Percentiles rank a stretch among this genome's conserved stretches.
phyloP scores from a whole-genome alignment of 228 moss, liverwort and hornwort species.

The Sphagnum fallax region DNA sequence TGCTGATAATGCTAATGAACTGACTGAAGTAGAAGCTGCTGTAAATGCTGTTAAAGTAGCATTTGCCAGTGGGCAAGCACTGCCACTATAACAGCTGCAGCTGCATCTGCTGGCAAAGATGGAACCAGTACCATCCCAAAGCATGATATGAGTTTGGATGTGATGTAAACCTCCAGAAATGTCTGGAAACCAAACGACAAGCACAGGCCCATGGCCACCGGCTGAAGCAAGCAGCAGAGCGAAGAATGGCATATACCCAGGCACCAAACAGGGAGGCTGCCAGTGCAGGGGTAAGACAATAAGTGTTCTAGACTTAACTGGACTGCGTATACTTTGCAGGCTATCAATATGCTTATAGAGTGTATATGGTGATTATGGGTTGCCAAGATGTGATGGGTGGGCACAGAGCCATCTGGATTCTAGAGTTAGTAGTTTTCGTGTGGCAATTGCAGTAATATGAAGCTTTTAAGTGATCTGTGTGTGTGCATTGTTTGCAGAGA shows the following conservation, averaged over 20 bases:
- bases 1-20: slow-evolving; percentile 82
- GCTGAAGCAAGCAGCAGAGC: slow-evolving; percentile 33
- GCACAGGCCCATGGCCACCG: slow-evolving; percentile 63
- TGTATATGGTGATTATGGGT: too few species aligned
- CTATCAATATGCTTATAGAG: too few species aligned
- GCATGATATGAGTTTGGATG: slow-evolving; percentile 89
- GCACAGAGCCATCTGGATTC: too few species aligned
- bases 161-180: slow-evolving; percentile 88
- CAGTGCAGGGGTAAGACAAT: slow-evolving; percentile 32
- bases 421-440: too few species aligned
- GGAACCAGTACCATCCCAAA: slow-evolving; percentile 54
- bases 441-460: too few species aligned
- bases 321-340: too few species aligned
- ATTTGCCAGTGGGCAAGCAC: slow-evolving; percentile 73
- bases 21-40: slow-evolving; percentile 81
- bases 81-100: slow-evolving; percentile 55
- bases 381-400: too few species aligned
- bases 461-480: too few species aligned
- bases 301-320: too few species aligned
- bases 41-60: slow-evolving; percentile 73
- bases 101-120: slow-evolving; percentile 38
- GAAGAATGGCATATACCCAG: slow-evolving; percentile 13
- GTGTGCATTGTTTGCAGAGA: slow-evolving; percentile 15
- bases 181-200: slow-evolving; percentile 79
- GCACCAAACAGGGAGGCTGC: slow-evolving; percentile 52